Base-by-base conservation (phyloP, 2,329 filamentous ascomycete genomes). In the Blumeria graminis region DNA sequence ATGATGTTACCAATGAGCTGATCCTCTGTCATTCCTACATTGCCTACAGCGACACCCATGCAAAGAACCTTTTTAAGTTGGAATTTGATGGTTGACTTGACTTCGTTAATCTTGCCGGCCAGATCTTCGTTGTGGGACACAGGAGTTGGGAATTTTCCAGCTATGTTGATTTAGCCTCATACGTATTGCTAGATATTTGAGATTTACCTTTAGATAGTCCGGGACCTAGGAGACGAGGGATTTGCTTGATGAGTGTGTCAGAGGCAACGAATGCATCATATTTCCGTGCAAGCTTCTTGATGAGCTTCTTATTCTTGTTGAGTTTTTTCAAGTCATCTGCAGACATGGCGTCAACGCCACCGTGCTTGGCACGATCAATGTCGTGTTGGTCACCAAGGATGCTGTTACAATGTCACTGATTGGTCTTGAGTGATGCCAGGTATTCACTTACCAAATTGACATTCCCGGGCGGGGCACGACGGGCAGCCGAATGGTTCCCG, bases 281-380 rank as follows among this genome's bases (percentile, higher is more conserved):
- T 81, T 98, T 98, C 82, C 89, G 88, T 63, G 92, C 92, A 65
- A 98, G 86, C 85, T 98, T 98, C 88, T 98, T 98, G 84, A 98
- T 95, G 70, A 96, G 84, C 85, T 98, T 98, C 86, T 98, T 96
- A 87, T 98, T 98, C 87, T 98, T 98, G 85, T 98, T 98, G 67
- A 98, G 87, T 85, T 98, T 98, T 86, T 98, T 98, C 76, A 98
- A 77, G 75, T 98, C 92, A 69, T 98, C 92, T 65, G 86, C 75
- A 69, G 86, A 94, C 92, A 96, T 96, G 76, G 90, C 88, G 71
- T 98, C 92, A 67, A 96, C 81, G 72, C 88, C 90, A 70, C 88
- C 86, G 80, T 98, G 92, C 84, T 98, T 98, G 71, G 92, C 90
- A 81, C 92, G 89, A 74, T 98, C 92, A 71, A 98, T 93, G 81